Conservation (phyloP, 257 asterid genomes). For the Plantago major region DNA sequence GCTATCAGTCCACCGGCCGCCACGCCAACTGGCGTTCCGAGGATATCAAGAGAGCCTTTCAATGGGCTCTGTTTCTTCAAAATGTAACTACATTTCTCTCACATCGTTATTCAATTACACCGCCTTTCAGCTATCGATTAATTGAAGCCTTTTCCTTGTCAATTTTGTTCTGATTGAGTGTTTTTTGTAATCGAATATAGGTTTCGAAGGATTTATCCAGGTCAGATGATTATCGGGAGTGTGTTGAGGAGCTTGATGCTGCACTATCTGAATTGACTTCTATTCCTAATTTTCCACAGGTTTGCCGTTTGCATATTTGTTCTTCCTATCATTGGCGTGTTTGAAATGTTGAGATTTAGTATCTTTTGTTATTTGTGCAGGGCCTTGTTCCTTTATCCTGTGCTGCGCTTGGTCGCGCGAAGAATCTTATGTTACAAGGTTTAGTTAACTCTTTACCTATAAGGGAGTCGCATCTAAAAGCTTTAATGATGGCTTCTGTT, state of each 20-base stretch:
- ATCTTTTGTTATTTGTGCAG: constrained; percentile 27
- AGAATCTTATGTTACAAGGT: constrained; percentile 38
- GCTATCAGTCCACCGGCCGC: constrained; percentile 73
- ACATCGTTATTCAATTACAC: too few species aligned
- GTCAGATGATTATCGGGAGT: constrained; percentile 44
- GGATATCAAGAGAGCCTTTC: constrained; percentile 49
- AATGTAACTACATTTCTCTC: too few species aligned
- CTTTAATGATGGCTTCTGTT: constrained; percentile 42
- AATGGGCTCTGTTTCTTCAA: constrained; percentile 65
- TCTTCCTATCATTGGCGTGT: not conserved
- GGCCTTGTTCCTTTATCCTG: constrained; percentile 54
- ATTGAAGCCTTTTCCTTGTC: too few species aligned
- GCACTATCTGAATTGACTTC: constrained; percentile 47
- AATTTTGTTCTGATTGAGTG: too few species aligned
- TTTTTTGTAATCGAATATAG: constrained; percentile 21
- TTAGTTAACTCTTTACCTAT: constrained; percentile 52
- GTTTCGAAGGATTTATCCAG: constrained; percentile 42
- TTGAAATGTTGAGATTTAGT: constrained; percentile 5
- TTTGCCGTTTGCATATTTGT: constrained; percentile 16
- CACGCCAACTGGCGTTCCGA: constrained; percentile 60
- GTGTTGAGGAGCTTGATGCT: constrained; percentile 46
- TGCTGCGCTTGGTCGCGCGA: constrained; percentile 40
- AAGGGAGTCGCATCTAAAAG: constrained; percentile 63
- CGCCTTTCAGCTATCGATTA: too few species aligned
- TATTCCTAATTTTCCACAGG: constrained; percentile 56